A percentile compares a stretch with the other conserved stretches of the same genome.
These are phyloP conservation scores for Alternaria gansuensis DNA, from an alignment of 2,329 filamentous ascomycete species.

Conservation along the genomic window DNA sequence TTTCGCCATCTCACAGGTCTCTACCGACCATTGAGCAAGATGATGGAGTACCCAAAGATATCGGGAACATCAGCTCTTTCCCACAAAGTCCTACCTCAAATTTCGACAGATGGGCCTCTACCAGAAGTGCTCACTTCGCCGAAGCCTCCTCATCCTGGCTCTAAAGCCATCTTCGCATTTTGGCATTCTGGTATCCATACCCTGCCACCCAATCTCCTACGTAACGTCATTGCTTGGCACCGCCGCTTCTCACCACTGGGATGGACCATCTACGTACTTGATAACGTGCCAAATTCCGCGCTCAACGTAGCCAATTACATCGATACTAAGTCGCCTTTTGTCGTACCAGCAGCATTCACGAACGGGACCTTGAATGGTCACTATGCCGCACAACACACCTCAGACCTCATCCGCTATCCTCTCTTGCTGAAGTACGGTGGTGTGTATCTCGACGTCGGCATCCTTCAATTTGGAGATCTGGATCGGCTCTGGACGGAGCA, in stretches of 20 bases:
- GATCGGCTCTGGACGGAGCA: conserved; percentile 63
- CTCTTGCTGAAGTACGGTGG: conserved; percentile 66
- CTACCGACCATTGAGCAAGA: neutral
- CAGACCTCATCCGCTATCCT: conserved; percentile 67
- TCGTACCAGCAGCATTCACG: conserved; percentile 62
- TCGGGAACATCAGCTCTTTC: neutral
- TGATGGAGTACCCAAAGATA: neutral
- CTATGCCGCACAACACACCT: conserved; percentile 64
- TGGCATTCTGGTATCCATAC: conserved; percentile 62
- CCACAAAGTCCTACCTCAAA: neutral
- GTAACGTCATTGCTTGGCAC: conserved; percentile 64
- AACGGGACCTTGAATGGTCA: conserved; percentile 60
- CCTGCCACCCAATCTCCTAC: conserved; percentile 63
- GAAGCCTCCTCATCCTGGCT: conserved; percentile 51
- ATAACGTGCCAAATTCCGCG: conserved; percentile 57
- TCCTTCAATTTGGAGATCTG: conserved; percentile 66
- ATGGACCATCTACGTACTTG: conserved; percentile 64
- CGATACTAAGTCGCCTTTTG: conserved; percentile 54
- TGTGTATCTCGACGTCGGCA: conserved; percentile 66
- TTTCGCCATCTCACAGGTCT: neutral
- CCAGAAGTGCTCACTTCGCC: conserved; percentile 22
- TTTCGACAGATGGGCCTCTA: conserved; percentile 5
- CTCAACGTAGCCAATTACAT: conserved; percentile 62
- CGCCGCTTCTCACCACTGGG: conserved; percentile 62
- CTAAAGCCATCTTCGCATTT: conserved; percentile 68